These are phyloP conservation scores for Haplosporangium sp. DNA, from an alignment of 371 early-diverging fungal species.

Conservation along the genomic window DNA sequence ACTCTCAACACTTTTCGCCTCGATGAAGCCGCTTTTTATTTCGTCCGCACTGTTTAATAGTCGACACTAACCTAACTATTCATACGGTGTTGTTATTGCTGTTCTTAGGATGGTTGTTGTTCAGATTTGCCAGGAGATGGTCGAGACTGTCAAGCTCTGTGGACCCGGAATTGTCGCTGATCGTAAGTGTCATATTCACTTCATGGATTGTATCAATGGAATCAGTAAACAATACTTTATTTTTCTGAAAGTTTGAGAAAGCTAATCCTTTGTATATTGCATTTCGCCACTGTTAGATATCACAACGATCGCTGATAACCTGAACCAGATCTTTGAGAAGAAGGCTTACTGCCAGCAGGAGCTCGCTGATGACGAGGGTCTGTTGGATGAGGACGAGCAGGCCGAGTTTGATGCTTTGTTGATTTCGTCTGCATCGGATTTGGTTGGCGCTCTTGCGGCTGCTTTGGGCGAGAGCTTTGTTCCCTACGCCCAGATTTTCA, in stretches of 20 bases:
- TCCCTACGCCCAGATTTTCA: conserved; percentile 77
- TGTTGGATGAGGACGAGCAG: conserved; percentile 82
- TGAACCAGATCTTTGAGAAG: conserved; percentile 81
- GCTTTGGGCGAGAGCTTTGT: conserved; percentile 82
- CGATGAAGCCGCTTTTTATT: too few species aligned
- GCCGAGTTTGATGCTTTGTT: conserved; percentile 89
- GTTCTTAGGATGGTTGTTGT: conserved; percentile 73
- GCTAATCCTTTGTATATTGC: background rate
- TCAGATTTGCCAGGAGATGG: conserved; percentile 80
- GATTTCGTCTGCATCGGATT: conserved; percentile 84
- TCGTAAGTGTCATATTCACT: conserved; percentile 6
- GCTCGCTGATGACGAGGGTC: conserved; percentile 76
- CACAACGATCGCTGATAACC: conserved; percentile 66
- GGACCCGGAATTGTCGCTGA: conserved; percentile 85
- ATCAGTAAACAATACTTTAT: too few species aligned
- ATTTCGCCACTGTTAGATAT: conserved; percentile 47
- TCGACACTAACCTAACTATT: background rate
- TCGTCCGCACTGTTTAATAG: too few species aligned
- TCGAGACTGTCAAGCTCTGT: conserved; percentile 74
- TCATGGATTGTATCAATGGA: too few species aligned
- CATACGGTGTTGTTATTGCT: background rate
- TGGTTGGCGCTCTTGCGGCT: conserved; percentile 83
- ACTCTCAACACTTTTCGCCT: background rate
- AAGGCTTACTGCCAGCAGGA: conserved; percentile 86
- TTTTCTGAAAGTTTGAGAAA: too few species aligned